These are phyloP conservation scores for Trichoderma erinaceum DNA, from an alignment of 495 filamentous ascomycete genomes.

Conservation along the genomic window DNA sequence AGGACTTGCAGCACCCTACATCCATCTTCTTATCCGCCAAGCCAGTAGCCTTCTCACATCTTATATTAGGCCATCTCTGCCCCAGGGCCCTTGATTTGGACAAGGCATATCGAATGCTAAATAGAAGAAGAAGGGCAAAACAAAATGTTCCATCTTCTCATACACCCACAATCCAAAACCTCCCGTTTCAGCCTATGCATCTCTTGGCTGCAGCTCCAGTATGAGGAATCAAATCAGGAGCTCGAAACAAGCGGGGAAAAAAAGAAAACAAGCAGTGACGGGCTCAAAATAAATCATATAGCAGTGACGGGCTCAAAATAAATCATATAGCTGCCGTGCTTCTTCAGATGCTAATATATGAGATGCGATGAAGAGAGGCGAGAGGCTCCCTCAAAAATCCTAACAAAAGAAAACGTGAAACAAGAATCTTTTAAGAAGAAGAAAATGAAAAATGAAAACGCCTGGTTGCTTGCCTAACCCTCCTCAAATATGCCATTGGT, in stretches of 20 bases:
- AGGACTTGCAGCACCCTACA: not conserved
- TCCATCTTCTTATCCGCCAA: not conserved
- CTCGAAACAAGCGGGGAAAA: not conserved
- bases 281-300: not conserved
- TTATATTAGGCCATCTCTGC: not conserved
- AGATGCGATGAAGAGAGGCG: not conserved
- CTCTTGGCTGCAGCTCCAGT: not conserved
- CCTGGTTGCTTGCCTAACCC: conserved; percentile 1
- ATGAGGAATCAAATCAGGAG: not conserved
- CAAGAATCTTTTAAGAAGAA: not conserved
- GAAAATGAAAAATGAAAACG: not conserved
- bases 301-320: not conserved
- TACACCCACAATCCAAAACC: not conserved
- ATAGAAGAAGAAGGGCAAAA: not conserved
- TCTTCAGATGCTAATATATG: not conserved
- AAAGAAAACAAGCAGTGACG: not conserved
- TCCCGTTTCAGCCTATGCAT: not conserved
- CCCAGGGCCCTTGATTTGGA: not conserved
- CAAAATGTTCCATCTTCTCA: not conserved
- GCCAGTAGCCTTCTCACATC: not conserved
- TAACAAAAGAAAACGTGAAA: not conserved
- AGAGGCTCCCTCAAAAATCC: not conserved
- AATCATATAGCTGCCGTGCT: not conserved
- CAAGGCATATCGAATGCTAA: not conserved
- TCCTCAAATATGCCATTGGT: conserved; percentile 1